These are phyloP conservation scores for Chytriomyces confervae DNA, from an alignment of 192 early-diverging fungal genomes.

Conservation along the genomic window DNA sequence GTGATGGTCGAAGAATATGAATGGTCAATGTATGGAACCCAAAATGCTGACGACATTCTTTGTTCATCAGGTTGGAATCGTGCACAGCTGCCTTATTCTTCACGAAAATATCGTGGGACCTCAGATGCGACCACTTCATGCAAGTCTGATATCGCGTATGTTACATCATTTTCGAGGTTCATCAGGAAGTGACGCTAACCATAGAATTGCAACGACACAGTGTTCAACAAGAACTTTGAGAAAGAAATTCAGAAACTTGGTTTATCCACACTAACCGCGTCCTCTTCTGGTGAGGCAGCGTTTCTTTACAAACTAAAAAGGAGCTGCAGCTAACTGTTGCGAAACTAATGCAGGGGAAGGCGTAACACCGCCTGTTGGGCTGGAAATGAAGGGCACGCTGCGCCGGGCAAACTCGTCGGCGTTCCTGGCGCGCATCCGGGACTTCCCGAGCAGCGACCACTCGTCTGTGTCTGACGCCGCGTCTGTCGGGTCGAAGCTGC, in stretches of 20 bases:
- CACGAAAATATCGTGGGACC: conserved; percentile 66
- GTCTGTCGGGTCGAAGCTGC: conserved; percentile 3
- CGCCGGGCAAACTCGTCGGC: not conserved
- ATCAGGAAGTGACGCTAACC: not conserved
- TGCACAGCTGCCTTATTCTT: conserved; percentile 64
- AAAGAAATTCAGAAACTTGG: conserved; percentile 60
- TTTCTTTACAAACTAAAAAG: not conserved
- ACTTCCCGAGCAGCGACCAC: not conserved
- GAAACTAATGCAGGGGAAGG: not conserved
- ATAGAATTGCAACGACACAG: conserved; percentile 30
- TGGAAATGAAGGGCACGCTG: not conserved
- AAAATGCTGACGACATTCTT: no score
- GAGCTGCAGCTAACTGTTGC: not conserved
- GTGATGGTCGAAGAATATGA: conserved; percentile 39
- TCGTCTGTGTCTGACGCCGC: not conserved
- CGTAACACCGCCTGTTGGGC: not conserved
- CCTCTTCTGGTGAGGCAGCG: not conserved
- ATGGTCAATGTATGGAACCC: not conserved
- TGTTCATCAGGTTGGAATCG: conserved; percentile 55
- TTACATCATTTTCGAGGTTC: not conserved
- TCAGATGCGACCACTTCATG: conserved; percentile 77
- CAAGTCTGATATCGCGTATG: conserved; percentile 46
- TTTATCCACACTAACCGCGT: conserved; percentile 1
- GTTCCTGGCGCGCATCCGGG: not conserved
- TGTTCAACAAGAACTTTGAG: conserved; percentile 69